phyloP scores from a whole-genome alignment of 2,329 filamentous ascomycete genomes.

The Cladorrhinum sp. region DNA sequence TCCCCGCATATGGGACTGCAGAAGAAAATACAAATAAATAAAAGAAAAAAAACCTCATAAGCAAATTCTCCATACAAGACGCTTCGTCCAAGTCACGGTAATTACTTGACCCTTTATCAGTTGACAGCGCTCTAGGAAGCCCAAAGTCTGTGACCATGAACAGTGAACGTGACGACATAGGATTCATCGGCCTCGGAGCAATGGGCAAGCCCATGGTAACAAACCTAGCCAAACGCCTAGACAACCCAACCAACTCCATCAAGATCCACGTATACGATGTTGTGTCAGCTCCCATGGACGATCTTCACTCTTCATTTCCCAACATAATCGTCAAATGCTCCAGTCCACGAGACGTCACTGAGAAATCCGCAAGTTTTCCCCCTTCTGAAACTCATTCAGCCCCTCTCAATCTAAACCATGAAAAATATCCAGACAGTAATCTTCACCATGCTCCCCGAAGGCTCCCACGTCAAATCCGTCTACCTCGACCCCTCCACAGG shows the following conservation, averaged over 20 bases:
- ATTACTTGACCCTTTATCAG: too few relatives aligned
- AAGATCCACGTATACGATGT: conserved; percentile 50
- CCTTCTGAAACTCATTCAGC: background rate
- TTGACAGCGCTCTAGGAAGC: background rate
- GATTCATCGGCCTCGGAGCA: conserved; percentile 53
- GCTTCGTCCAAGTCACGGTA: too few relatives aligned
- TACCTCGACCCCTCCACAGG: conserved; percentile 46
- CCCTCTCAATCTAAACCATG: background rate
- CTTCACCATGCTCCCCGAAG: conserved; percentile 67
- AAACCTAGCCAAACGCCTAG: conserved; percentile 41
- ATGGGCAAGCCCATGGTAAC: conserved; percentile 54
- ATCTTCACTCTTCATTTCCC: conserved; percentile 40
- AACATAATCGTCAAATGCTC: conserved; percentile 37
- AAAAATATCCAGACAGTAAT: conserved; percentile 40
- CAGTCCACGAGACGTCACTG: conserved; percentile 47
- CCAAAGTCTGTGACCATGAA: background rate
- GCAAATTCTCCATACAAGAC: too few relatives aligned
- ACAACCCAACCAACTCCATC: conserved; percentile 41
- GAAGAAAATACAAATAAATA: too few relatives aligned
- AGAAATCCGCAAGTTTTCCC: conserved; percentile 42
- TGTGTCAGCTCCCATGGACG: conserved; percentile 39
- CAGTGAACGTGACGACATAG: conserved; percentile 10
- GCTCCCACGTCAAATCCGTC: conserved; percentile 64
- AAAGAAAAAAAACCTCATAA: too few relatives aligned
- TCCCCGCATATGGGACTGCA: too few relatives aligned